phyloP scores from a whole-genome alignment of 495 filamentous ascomycete species.

The Tetracladium setigerum region DNA sequence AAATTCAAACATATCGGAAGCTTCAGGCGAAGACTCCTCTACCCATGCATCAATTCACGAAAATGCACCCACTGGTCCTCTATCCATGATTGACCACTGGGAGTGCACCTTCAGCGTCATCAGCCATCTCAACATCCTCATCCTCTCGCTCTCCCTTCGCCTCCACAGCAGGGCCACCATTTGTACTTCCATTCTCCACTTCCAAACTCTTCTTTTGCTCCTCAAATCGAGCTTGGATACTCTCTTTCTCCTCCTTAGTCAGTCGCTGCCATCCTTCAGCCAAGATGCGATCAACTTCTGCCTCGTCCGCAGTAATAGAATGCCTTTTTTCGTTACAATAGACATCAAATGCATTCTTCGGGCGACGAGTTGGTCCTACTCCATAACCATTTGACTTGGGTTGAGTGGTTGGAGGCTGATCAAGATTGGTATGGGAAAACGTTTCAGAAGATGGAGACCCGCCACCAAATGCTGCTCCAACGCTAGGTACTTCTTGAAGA shows the following conservation, averaged over 20 bases:
- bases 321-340: conserved; percentile 37
- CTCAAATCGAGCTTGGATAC: conserved; percentile 35
- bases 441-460: conserved; percentile 24
- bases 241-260: conserved; percentile 33
- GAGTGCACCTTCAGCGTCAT: conserved; percentile 21
- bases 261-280: conserved; percentile 43
- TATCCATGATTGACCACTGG: conserved; percentile 16
- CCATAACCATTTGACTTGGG: conserved; percentile 10
- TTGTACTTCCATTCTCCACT: conserved; percentile 21
- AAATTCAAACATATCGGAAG: too few species aligned
- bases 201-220: conserved; percentile 19
- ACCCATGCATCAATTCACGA: too few species aligned
- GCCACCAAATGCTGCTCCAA: too few species aligned
- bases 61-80: too few species aligned
- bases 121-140: conserved; percentile 37
- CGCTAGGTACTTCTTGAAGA: too few species aligned
- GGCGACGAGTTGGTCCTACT: conserved; percentile 21
- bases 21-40: too few species aligned
- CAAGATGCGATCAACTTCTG: conserved; percentile 35
- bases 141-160: conserved; percentile 17
- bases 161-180: conserved; percentile 1
- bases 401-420: conserved; percentile 8
- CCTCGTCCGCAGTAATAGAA: conserved; percentile 28
- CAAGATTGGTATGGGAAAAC: conserved; percentile 30
- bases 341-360: conserved; percentile 42